Percentiles rank a stretch among this genome's conserved stretches.
These are phyloP conservation scores for Neohortaea acidophila DNA, from an alignment of 495 filamentous ascomycete genomes.

Conservation along the genomic window DNA sequence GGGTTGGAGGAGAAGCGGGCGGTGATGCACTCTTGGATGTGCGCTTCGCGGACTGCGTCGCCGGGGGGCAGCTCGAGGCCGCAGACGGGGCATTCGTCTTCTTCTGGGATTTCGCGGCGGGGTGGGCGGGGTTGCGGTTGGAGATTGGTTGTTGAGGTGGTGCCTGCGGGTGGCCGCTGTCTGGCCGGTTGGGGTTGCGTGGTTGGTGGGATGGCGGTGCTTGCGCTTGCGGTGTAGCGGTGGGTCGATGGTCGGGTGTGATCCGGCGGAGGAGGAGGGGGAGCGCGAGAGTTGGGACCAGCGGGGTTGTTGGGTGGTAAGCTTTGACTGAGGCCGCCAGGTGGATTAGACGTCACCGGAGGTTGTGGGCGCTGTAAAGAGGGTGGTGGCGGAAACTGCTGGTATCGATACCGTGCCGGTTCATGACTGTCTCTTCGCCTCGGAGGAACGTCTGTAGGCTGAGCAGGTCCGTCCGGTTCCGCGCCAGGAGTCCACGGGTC, in stretches of 20 bases:
- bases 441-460: conserved; percentile 2
- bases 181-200: not conserved
- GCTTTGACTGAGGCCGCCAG: no score
- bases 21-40: conserved; percentile 64
- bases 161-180: conserved; percentile 7
- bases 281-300: not conserved
- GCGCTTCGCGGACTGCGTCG: conserved; percentile 52
- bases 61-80: conserved; percentile 57
- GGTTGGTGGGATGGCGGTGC: not conserved
- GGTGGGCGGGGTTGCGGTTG: conserved; percentile 14
- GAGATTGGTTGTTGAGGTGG: no score
- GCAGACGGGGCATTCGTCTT: conserved; percentile 86
- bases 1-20: conserved; percentile 25
- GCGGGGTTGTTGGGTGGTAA: no score
- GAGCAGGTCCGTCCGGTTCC: conserved; percentile 33
- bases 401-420: conserved; percentile 1
- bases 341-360: no score
- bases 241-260: not conserved
- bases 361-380: no score
- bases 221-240: conserved; percentile 3
- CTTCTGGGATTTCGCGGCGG: conserved; percentile 37
- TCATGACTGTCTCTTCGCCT: not conserved
- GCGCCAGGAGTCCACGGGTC: conserved; percentile 42
- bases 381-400: not conserved
- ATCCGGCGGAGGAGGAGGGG: conserved; percentile 1